Percentiles rank a stretch among this genome's conserved stretches.
Conservation (phyloP, 495 filamentous ascomycete genomes). For the Friedmanniomyces endolithicus region DNA sequence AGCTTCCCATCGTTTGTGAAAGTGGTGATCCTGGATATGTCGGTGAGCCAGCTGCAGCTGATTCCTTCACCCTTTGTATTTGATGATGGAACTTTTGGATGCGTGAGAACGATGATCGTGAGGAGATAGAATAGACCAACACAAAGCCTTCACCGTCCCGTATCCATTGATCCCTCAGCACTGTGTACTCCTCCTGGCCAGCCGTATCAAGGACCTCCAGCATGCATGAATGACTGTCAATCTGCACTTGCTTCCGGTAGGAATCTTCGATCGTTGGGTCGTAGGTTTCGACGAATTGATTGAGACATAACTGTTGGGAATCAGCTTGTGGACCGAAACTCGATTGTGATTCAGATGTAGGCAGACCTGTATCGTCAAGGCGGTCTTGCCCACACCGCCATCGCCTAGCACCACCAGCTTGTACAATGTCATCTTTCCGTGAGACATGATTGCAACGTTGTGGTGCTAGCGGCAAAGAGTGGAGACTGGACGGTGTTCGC, state of each 20-base stretch:
- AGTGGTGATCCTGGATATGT: slow-evolving; percentile 57
- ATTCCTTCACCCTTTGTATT: slow-evolving; percentile 95
- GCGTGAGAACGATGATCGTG: slow-evolving; percentile 81
- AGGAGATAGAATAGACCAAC: slow-evolving; percentile 95
- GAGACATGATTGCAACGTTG: slow-evolving; percentile 39
- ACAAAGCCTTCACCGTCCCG: slow-evolving; percentile 95
- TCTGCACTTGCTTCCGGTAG: slow-evolving; percentile 96
- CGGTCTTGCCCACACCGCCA: slow-evolving; percentile 91
- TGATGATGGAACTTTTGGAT: slow-evolving; percentile 94
- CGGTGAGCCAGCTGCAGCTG: slow-evolving; percentile 60
- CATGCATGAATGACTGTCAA: slow-evolving; percentile 94
- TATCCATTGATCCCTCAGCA: slow-evolving; percentile 95
- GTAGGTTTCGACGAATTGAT: slow-evolving; percentile 79
- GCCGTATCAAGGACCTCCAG: slow-evolving; percentile 96
- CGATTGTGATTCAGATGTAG: too few species aligned
- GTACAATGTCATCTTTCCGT: slow-evolving; percentile 86
- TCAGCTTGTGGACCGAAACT: too few species aligned
- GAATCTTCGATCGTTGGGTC: slow-evolving; percentile 97
- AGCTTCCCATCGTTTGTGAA: slow-evolving; percentile 38
- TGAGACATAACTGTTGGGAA: slow-evolving; percentile 51
- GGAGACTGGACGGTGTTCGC: not conserved
- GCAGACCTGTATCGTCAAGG: slow-evolving; percentile 88
- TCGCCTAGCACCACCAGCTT: slow-evolving; percentile 96
- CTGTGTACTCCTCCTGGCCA: slow-evolving; percentile 98
- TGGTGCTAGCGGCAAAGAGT: not conserved